Conservation (phyloP, 805 yeast species). For the Candida dendrica region DNA sequence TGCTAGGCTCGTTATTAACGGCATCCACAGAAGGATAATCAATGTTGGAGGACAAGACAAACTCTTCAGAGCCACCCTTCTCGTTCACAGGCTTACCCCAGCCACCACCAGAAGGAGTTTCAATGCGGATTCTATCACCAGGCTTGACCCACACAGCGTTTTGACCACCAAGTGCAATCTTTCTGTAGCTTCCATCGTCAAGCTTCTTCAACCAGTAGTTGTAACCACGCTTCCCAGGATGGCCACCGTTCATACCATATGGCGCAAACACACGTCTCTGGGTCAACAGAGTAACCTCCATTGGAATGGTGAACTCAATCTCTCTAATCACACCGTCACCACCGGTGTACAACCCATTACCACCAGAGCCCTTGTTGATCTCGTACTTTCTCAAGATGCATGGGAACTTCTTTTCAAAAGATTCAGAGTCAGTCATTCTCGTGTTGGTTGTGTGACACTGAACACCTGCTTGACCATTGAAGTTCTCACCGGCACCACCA, state of each 20-base stretch:
- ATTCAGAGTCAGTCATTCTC: conserved; percentile 48
- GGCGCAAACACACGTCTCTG: conserved; percentile 49
- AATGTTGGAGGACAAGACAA: background rate
- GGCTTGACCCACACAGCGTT: conserved; percentile 1
- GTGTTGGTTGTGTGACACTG: conserved; percentile 51
- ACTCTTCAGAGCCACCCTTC: background rate
- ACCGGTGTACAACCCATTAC: conserved; percentile 39
- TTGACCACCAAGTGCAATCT: conserved; percentile 25
- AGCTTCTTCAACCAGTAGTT: conserved; percentile 28
- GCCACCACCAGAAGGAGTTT: conserved; percentile 42
- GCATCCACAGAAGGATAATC: conserved; percentile 3
- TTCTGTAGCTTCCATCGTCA: conserved; percentile 22
- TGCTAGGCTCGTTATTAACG: conserved; percentile 2
- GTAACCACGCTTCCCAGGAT: conserved; percentile 42
- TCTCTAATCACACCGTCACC: conserved; percentile 48
- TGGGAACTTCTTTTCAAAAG: conserved; percentile 46
- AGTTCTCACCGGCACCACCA: conserved; percentile 47
- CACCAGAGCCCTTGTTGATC: conserved; percentile 40
- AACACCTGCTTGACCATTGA: conserved; percentile 42
- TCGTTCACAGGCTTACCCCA: conserved; percentile 27
- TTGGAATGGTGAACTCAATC: conserved; percentile 34
- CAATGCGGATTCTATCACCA: conserved; percentile 18
- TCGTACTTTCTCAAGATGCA: conserved; percentile 38
- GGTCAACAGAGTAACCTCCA: conserved; percentile 38
- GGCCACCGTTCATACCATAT: conserved; percentile 49